These are phyloP conservation scores for Ceratobasidium sp. DNA, from an alignment of 1,284 basidiomycete species.

Conservation along the genomic window DNA sequence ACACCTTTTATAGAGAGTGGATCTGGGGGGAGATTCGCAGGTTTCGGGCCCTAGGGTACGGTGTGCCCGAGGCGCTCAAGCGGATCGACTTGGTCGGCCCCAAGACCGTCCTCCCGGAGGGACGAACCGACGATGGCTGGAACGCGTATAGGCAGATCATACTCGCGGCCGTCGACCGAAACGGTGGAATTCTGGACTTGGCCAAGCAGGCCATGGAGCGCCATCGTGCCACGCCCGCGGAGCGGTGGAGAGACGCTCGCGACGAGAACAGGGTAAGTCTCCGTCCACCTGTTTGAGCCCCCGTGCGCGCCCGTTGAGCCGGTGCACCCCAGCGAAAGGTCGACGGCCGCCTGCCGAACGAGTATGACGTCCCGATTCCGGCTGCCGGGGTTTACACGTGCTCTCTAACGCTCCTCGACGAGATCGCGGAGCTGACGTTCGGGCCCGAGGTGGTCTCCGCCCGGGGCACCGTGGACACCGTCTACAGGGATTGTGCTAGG, in stretches of 20 bases:
- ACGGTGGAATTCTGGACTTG: background rate
- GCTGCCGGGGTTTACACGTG: too few species aligned
- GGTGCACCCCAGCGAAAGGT: background rate
- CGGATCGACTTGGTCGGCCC: background rate
- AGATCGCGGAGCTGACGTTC: background rate
- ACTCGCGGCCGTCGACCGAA: background rate
- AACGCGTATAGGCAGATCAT: too few species aligned
- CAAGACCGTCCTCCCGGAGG: background rate
- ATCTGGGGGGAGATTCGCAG: background rate
- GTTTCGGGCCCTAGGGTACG: background rate
- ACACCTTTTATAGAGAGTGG: background rate
- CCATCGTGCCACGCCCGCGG: background rate
- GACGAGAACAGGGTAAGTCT: slow-evolving; percentile 1
- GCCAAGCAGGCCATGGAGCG: background rate
- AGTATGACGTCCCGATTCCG: slow-evolving; percentile 3
- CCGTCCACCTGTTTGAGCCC: background rate
- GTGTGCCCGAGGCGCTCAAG: background rate
- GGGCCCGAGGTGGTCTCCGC: background rate
- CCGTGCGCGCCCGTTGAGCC: background rate
- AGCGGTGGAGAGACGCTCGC: slow-evolving; percentile 20
- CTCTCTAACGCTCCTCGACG: background rate
- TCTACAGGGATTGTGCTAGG: background rate
- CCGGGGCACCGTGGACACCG: background rate
- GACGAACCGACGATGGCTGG: slow-evolving; percentile 6
- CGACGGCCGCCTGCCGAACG: background rate